Base-by-base conservation (phyloP, 2,329 filamentous ascomycete species). In the Exophiala calicioides region DNA sequence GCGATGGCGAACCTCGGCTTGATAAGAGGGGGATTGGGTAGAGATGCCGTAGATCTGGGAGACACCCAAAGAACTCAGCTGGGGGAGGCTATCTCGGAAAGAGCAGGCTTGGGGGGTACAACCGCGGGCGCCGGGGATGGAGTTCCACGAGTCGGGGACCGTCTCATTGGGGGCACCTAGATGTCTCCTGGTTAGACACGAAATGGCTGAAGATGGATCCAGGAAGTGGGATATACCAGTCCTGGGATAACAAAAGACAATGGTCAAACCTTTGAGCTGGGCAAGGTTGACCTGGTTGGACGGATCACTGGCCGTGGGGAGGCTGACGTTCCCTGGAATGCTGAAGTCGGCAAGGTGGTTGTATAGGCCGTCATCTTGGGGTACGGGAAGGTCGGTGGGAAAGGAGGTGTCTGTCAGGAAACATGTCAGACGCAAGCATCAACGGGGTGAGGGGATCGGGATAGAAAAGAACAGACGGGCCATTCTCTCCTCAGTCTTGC, bases 71-170 rank as follows among this genome's bases (percentile, higher is more conserved):
- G 50, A 33, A n/a, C 50, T 38, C 12, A 70, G 58, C 8, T 64
- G 59, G 3, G 58, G 36, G 2, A 59, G 52, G 4, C 56, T 53
- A 52, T 71, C 68, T 18, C 67, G 65, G 60, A 73, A 73, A 8
- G 65, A 65, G 57, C 71, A 72, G 10, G 69, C 68, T 60, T 71
- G 68, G 4, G 68, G 67, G 10, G 71, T 71, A 56, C 69, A 73
- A 42, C 69, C 70, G 46, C 68, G 58, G 5, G 70, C 70, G 20
- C 71, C 69, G 3, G 68, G 68, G 42, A 72, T 72, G 12, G 60
- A 51, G 55, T 72, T 68, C 69, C 68, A 72, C 9, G 62, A 58
- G 20, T 67, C 62, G 32, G 68, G 62, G n/a, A 72, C 63, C 1
- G 56, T 63, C 50, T 73, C 68, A 47, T 64, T 58, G 9, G 65